phyloP scores from a whole-genome alignment of 1,284 basidiomycete species.

The Cryptococcus neoformans region DNA sequence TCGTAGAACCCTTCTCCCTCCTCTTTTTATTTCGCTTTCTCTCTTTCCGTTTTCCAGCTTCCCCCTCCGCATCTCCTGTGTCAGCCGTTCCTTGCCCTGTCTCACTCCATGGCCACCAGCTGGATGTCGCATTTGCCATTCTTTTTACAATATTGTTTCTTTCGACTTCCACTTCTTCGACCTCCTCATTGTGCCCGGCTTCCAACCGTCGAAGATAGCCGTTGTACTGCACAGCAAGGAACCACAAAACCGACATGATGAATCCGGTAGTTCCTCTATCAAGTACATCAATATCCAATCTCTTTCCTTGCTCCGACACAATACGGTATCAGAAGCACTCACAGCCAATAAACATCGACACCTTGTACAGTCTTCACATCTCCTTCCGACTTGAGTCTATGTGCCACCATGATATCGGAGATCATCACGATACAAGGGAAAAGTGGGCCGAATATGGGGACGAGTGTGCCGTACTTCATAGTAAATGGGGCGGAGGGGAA shows the following conservation, averaged over 20 bases:
- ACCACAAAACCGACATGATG: slow-evolving; percentile 9
- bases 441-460: slow-evolving; percentile 5
- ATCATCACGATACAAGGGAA: slow-evolving; percentile 11
- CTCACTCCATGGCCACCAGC: slow-evolving; percentile 1
- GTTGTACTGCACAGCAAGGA: slow-evolving; percentile 3
- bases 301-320: background rate
- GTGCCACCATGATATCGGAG: slow-evolving; percentile 5
- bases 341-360: slow-evolving; percentile 10
- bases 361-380: background rate
- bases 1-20: background rate
- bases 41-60: too few relatives aligned
- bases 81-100: background rate
- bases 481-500: slow-evolving; percentile 5
- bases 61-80: background rate
- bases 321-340: slow-evolving; percentile 1
- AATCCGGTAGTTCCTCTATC: slow-evolving; percentile 8
- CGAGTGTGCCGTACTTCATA: slow-evolving; percentile 4
- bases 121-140: background rate
- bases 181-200: background rate
- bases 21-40: background rate
- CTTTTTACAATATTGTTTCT: background rate
- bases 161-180: slow-evolving; percentile 1
- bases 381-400: slow-evolving; percentile 2
- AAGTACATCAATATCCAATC: background rate
- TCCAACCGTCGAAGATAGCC: background rate